Base-by-base conservation (phyloP, 108 stramenopile species). In the Cyclostephanos invisitatus region DNA sequence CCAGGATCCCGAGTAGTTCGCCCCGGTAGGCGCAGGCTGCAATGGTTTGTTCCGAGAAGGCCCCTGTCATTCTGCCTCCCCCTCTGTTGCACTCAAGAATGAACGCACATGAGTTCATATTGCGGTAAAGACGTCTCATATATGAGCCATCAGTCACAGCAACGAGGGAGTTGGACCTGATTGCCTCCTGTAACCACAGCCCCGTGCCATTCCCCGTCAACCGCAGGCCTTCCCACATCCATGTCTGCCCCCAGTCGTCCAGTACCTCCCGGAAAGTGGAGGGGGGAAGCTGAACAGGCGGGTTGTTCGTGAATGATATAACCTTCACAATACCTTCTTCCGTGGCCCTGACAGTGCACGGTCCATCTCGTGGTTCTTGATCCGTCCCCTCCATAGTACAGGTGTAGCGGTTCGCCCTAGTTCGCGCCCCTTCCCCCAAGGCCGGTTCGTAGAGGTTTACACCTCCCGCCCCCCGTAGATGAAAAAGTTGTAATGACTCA, bases 71-170 rank as follows among this genome's bases (percentile, higher is more conserved):
- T 28, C 51, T 64, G 0, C 65, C 65, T 46, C 46, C 36, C 1
- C 64, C 57, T n/a, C 47, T 18, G 0, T 1, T 32, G 63, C 64
- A 65, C 15, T 65, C 64, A 5, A 73, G 8, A 3, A 73, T 36
- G 22, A 65, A 73, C 7, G 56, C 72, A 4, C 11, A 24, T 0
- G 65, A 36, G 42, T 64, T 59, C 4, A 59, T 3, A 3, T 67
- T 57, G 10, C 32, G 27, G 10, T 21, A 11, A 2, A 73, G 3
- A n/a, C 65, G 36, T 4, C 18, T 17, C 1, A 67, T 65, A 24
- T 65, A 73, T n/a, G 64, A 73, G 10, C 72, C 72, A 48, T 65
- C 72, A 22, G 72, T 73, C 1, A 65, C 64, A 7, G 70, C 38
- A 1, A 60, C 17, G 7, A 12, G 36, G 38, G 70, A 18, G 24